Percentiles rank a stretch among this genome's conserved stretches.
These are phyloP conservation scores for Thelonectria blattea DNA, from an alignment of 2,329 filamentous ascomycete species.

Conservation along the genomic window DNA sequence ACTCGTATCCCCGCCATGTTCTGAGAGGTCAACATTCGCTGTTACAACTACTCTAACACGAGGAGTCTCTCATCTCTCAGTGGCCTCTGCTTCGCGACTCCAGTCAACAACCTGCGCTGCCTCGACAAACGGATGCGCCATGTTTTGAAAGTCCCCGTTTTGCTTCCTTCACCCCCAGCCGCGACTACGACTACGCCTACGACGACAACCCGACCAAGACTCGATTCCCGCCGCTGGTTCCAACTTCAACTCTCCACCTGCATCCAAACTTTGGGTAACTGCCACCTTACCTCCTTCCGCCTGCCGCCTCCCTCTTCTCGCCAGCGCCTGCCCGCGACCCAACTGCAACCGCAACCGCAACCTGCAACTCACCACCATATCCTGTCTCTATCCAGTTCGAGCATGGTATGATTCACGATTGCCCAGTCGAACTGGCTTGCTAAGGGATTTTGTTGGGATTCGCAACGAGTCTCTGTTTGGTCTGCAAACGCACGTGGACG, in stretches of 20 bases:
- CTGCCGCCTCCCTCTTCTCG: conserved; percentile 24
- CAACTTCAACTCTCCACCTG: conserved; percentile 18
- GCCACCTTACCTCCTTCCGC: conserved; percentile 23
- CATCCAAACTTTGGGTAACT: conserved; percentile 11
- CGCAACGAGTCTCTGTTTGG: conserved; percentile 27
- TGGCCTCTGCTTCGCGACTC: conserved; percentile 14
- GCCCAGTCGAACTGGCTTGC: conserved; percentile 38
- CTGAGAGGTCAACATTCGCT: conserved; percentile 30
- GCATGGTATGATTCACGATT: conserved; percentile 38
- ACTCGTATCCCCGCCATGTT: conserved; percentile 36
- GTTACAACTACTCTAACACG: conserved; percentile 33
- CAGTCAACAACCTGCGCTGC: conserved; percentile 27
- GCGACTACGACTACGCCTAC: conserved; percentile 26
- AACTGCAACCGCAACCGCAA: too few relatives aligned
- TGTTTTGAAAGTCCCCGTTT: conserved; percentile 36
- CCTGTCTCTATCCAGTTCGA: conserved; percentile 31
- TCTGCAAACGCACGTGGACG: conserved; percentile 22
- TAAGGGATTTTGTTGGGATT: conserved; percentile 36
- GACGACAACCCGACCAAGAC: conserved; percentile 21
- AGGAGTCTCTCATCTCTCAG: conserved; percentile 28
- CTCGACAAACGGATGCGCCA: conserved; percentile 35
- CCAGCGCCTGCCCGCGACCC: conserved; percentile 27
- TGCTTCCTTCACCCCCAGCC: conserved; percentile 28
- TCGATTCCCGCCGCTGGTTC: conserved; percentile 11
- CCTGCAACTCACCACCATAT: conserved; percentile 7